Evolutionary conservation across 306 rosid species (phyloP).

Genomic region (Ceratonia siliqua): DNA sequence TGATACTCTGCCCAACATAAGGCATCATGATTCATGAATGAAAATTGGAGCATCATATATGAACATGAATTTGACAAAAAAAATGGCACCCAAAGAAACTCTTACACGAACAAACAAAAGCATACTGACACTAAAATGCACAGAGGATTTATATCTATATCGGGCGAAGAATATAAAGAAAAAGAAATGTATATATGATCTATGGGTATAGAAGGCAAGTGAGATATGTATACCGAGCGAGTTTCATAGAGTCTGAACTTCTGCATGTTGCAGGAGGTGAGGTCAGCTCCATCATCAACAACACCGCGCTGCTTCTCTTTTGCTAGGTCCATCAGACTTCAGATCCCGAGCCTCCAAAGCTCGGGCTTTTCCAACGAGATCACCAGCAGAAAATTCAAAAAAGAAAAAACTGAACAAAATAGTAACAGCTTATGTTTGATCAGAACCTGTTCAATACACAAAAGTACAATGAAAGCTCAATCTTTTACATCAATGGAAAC

Average conservation of each 20-base stretch:
- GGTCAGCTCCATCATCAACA: constrained; percentile 45
- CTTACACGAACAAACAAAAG: constrained; percentile 24
- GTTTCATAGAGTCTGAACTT: constrained; percentile 96
- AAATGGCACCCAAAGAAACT: background rate
- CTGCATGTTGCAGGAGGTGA: constrained; percentile 59
- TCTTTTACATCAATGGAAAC: constrained; percentile 39
- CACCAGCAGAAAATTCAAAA: constrained; percentile 35
- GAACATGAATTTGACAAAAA: constrained; percentile 10
- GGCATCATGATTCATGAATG: constrained; percentile 15
- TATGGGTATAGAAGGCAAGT: background rate
- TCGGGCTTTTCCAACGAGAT: constrained; percentile 42
- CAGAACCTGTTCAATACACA: constrained; percentile 40
- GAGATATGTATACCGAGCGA: constrained; percentile 65
- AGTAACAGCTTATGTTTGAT: constrained; percentile 43
- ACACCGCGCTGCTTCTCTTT: constrained; percentile 40
- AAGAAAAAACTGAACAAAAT: background rate
- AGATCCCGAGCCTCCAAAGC: constrained; percentile 72
- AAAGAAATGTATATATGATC: constrained; percentile 16
- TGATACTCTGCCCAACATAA: constrained; percentile 10
- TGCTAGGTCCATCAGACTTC: constrained; percentile 59
- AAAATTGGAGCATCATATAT: background rate
- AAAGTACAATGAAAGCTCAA: constrained; percentile 30
- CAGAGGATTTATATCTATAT: background rate
- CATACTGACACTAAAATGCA: background rate
- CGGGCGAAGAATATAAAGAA: background rate